These are phyloP conservation scores for Hypoxylon trugodes DNA, from an alignment of 495 filamentous ascomycete genomes.

Conservation along the genomic window DNA sequence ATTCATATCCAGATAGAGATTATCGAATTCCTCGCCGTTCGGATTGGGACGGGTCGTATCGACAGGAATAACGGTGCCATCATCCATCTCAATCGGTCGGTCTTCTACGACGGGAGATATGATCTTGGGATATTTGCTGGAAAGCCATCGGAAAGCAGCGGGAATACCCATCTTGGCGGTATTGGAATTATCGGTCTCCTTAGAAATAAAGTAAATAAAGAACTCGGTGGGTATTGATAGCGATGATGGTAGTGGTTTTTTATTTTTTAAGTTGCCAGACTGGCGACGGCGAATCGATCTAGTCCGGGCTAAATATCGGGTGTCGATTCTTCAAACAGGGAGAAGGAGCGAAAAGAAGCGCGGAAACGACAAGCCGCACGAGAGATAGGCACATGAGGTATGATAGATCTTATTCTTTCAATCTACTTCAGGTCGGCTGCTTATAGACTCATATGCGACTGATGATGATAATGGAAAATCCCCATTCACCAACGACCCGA, in stretches of 20 bases:
- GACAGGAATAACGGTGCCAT: slow-evolving; percentile 83
- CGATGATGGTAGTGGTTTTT: slow-evolving; percentile 3
- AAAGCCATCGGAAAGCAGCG: slow-evolving; percentile 92
- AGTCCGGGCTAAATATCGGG: slow-evolving; percentile 17
- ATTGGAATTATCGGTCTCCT: slow-evolving; percentile 1
- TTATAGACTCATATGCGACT: slow-evolving; percentile 6
- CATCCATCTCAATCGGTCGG: slow-evolving; percentile 72
- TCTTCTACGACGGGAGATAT: slow-evolving; percentile 91
- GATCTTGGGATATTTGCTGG: slow-evolving; percentile 96
- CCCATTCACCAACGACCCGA: too few species aligned
- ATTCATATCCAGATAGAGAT: slow-evolving; percentile 99
- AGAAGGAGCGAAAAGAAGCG: slow-evolving; percentile 41
- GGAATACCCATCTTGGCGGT: slow-evolving; percentile 85
- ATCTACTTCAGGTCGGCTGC: slow-evolving; percentile 4
- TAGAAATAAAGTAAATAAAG: too few species aligned
- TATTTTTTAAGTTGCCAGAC: neutral
- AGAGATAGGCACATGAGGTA: slow-evolving; percentile 11
- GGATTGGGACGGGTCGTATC: slow-evolving; percentile 87
- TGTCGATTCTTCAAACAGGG: slow-evolving; percentile 1
- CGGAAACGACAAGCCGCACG: slow-evolving; percentile 44
- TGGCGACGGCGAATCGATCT: neutral
- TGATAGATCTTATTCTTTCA: neutral
- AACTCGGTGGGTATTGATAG: too few species aligned
- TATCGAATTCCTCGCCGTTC: slow-evolving; percentile 98
- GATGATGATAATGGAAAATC: too few species aligned